A percentile compares a stretch with the other conserved stretches of the same genome.
phyloP scores from a whole-genome alignment of 257 asterid species.

The Solanum chmielewskii region DNA sequence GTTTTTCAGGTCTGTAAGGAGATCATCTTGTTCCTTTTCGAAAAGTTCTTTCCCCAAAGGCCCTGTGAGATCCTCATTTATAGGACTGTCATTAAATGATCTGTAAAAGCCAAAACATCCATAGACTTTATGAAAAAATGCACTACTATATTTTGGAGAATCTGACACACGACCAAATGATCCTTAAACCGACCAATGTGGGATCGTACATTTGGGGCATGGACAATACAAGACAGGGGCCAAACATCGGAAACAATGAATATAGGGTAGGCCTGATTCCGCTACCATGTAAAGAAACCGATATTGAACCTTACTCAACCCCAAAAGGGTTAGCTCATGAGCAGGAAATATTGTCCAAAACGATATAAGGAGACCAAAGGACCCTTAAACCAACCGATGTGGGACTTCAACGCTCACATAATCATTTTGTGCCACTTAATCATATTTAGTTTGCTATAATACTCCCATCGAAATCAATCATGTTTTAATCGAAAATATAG shows the following conservation, averaged over 20 bases:
- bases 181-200: not conserved
- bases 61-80: constrained; percentile 53
- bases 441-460: not conserved
- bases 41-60: constrained; percentile 80
- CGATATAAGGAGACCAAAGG: not conserved
- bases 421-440: not conserved
- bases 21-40: constrained; percentile 91
- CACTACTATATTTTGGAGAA: not conserved
- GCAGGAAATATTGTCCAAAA: not conserved
- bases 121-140: not conserved
- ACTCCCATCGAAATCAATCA: not conserved
- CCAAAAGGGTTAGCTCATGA: not conserved
- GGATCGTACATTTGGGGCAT: not conserved
- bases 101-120: constrained; percentile 16
- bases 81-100: constrained; percentile 85
- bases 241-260: no score
- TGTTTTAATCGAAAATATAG: not conserved
- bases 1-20: constrained; percentile 64
- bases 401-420: not conserved
- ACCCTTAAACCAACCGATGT: not conserved
- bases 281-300: not conserved
- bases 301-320: not conserved
- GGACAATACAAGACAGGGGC: not conserved
- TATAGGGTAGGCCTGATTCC: not conserved
- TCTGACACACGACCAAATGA: no score